Evolutionary conservation across 306 rosid species (phyloP).

Genomic region (Prunus kanzakura): DNA sequence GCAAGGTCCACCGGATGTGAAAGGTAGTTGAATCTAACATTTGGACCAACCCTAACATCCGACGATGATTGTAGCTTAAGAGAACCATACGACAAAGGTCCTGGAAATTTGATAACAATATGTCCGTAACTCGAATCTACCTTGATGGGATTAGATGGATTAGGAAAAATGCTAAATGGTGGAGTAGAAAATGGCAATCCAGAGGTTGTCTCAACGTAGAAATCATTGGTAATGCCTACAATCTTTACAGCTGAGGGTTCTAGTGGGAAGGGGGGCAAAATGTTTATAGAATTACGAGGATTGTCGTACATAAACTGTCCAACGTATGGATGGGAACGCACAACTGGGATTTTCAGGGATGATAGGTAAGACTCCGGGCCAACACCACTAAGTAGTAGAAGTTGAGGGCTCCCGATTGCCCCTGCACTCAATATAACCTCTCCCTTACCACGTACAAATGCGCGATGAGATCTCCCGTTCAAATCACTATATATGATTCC

Average conservation of each 20-base stretch:
- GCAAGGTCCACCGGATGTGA: not conserved
- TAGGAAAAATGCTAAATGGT: not conserved
- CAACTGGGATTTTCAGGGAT: slow-evolving; percentile 10
- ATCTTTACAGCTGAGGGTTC: not conserved
- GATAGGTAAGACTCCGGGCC: slow-evolving; percentile 22
- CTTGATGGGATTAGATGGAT: not conserved
- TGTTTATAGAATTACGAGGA: slow-evolving; percentile 16
- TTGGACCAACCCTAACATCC: slow-evolving; percentile 7
- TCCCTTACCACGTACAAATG: slow-evolving; percentile 19
- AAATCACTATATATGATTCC: slow-evolving; percentile 30
- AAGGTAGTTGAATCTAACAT: slow-evolving; percentile 13
- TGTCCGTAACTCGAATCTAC: not conserved
- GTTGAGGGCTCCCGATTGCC: slow-evolving; percentile 37
- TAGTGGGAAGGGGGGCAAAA: not conserved
- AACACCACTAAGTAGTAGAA: slow-evolving; percentile 29
- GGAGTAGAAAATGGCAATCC: not conserved
- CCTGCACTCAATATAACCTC: slow-evolving; percentile 35
- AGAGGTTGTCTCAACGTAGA: not conserved
- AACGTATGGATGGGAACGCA: slow-evolving; percentile 1
- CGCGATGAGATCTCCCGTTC: slow-evolving; percentile 14
- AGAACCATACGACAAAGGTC: not conserved
- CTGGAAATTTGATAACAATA: not conserved
- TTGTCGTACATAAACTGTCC: slow-evolving; percentile 29
- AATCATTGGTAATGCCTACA: not conserved
- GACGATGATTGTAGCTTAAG: not conserved